Evolutionary conservation across 371 early-diverging fungal genomes (phyloP).

Genomic region (Sporodiniella umbellata): DNA sequence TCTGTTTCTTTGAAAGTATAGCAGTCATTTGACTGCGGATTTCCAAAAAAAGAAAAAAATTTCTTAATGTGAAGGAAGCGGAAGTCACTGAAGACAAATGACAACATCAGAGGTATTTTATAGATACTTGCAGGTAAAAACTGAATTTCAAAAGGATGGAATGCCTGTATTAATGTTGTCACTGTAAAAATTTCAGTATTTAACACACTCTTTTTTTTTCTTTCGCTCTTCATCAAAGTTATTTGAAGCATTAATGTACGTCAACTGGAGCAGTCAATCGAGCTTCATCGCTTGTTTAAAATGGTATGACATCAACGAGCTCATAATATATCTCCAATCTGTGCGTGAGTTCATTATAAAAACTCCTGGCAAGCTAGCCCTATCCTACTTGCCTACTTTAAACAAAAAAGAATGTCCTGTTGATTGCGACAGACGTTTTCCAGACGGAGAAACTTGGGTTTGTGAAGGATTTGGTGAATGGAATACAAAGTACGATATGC

Average conservation of each 20-base stretch:
- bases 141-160: too few relatives aligned
- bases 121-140: too few relatives aligned
- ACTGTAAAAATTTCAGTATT: neutral
- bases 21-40: neutral
- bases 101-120: too few relatives aligned
- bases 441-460: neutral
- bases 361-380: conserved; percentile 5
- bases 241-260: neutral
- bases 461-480: conserved; percentile 10
- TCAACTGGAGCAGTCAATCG: conserved; percentile 2
- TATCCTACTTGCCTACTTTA: conserved; percentile 8
- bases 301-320: conserved; percentile 1
- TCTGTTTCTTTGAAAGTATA: neutral
- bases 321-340: neutral
- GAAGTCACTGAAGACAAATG: too few relatives aligned
- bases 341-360: conserved; percentile 1
- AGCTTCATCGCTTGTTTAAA: neutral
- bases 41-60: neutral
- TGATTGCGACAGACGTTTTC: conserved; percentile 2
- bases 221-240: neutral
- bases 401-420: conserved; percentile 1
- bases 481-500: neutral
- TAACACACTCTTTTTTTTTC: neutral
- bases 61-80: too few relatives aligned
- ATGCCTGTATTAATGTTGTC: too few relatives aligned